Conservation (phyloP, 1,284 basidiomycete genomes). For the Trichosporon faecale region DNA sequence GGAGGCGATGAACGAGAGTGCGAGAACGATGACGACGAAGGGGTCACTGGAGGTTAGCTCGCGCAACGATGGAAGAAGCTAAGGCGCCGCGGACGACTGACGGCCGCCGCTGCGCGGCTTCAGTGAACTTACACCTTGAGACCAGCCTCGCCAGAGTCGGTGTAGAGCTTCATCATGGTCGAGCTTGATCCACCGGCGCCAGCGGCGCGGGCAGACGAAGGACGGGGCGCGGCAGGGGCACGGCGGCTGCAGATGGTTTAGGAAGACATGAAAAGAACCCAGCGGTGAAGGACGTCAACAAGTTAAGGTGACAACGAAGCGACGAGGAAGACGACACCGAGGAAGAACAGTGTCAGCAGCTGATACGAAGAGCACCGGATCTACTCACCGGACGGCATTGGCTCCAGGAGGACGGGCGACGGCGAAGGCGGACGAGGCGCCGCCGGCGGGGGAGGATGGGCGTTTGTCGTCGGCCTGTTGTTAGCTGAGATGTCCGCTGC, state of each 20-base stretch:
- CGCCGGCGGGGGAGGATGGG: constrained; percentile 43
- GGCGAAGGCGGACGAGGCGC: constrained; percentile 37
- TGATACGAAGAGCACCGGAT: too few relatives aligned
- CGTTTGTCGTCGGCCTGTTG: constrained; percentile 44
- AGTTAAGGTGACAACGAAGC: neutral
- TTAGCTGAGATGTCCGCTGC: neutral
- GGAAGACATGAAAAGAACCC: neutral
- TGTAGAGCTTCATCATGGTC: constrained; percentile 98
- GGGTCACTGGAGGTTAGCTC: constrained; percentile 67
- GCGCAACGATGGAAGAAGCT: neutral
- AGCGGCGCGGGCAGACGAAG: constrained; percentile 85
- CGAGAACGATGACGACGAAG: constrained; percentile 94
- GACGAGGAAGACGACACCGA: neutral
- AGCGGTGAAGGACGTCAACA: too few relatives aligned
- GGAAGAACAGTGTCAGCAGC: neutral
- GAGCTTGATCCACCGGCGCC: constrained; percentile 94
- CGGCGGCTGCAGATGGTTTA: constrained; percentile 62
- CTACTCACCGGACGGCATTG: constrained; percentile 48
- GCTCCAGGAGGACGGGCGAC: constrained; percentile 49
- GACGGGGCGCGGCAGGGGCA: constrained; percentile 69
- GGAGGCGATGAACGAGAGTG: constrained; percentile 94
- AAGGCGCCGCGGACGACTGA: too few relatives aligned
- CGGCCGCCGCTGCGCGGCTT: neutral
- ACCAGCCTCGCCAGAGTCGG: constrained; percentile 88
- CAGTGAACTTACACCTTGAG: constrained; percentile 75